A percentile compares a stretch with the other conserved stretches of the same genome.
Conservation (phyloP, 352 stramenopile species). For the Phytophthora lateralis region DNA sequence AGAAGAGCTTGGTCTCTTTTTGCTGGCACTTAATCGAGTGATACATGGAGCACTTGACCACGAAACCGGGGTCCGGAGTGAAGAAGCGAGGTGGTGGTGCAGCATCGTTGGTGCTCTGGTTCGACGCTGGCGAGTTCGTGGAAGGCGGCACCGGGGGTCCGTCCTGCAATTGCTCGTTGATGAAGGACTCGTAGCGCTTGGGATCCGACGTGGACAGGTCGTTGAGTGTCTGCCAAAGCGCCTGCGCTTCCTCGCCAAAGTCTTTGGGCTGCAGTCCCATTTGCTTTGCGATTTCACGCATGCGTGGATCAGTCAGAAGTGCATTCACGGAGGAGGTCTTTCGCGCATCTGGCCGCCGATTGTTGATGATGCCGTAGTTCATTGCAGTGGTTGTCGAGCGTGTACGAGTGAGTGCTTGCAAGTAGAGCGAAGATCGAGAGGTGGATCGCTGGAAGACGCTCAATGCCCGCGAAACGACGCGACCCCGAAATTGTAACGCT, state of each 20-base stretch:
- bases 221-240: slow-evolving; percentile 79
- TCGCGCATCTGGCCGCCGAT: slow-evolving; percentile 50
- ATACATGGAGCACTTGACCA: slow-evolving; percentile 76
- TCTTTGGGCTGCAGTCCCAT: slow-evolving; percentile 77
- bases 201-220: slow-evolving; percentile 74
- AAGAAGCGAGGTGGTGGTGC: slow-evolving; percentile 54
- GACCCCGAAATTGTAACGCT: slow-evolving; percentile 2
- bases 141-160: slow-evolving; percentile 43
- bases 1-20: slow-evolving; percentile 74
- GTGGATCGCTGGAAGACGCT: slow-evolving; percentile 9
- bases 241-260: slow-evolving; percentile 66
- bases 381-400: slow-evolving; percentile 32
- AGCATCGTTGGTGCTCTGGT: slow-evolving; percentile 9
- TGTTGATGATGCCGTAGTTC: slow-evolving; percentile 90
- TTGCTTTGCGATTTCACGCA: slow-evolving; percentile 85
- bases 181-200: slow-evolving; percentile 76
- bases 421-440: slow-evolving; percentile 17
- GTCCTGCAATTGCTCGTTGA: slow-evolving; percentile 80
- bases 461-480: slow-evolving; percentile 24
- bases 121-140: slow-evolving; percentile 2
- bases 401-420: background rate
- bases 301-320: slow-evolving; percentile 57
- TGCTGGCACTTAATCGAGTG: slow-evolving; percentile 64
- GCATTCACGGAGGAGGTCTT: slow-evolving; percentile 36
- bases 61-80: slow-evolving; percentile 69